Conservation (phyloP, 345 rosid genomes). For the Raphanus sativus region DNA sequence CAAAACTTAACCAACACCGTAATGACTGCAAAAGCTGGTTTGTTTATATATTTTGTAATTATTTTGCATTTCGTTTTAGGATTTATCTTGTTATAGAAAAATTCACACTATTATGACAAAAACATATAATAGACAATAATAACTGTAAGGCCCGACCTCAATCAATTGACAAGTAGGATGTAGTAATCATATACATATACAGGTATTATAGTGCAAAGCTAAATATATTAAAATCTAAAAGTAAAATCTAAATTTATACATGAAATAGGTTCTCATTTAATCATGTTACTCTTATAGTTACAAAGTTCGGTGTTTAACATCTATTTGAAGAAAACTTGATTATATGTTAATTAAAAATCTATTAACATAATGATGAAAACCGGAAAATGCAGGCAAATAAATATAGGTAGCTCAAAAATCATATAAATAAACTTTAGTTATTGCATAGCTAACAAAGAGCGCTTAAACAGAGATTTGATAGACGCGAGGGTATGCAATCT, state of each 20-base stretch:
- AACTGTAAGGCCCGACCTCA: neutral
- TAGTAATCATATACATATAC: neutral
- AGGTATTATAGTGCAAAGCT: neutral
- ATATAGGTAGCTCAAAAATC: neutral
- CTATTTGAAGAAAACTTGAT: neutral
- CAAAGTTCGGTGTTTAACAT: neutral
- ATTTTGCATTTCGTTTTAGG: neutral
- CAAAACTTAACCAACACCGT: neutral
- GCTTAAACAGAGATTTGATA: neutral
- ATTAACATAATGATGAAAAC: neutral
- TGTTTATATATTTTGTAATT: neutral
- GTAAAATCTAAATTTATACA: neutral
- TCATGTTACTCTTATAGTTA: neutral
- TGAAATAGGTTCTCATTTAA: neutral
- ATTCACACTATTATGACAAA: neutral
- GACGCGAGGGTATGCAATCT: neutral
- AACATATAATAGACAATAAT: neutral
- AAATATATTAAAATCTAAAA: neutral
- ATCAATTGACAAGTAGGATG: constrained; percentile 12
- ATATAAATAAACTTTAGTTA: neutral
- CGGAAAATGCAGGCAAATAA: neutral
- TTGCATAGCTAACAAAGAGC: neutral
- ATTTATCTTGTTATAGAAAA: neutral
- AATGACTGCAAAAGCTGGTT: neutral
- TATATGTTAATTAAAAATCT: neutral